Conservation (phyloP, 140 eudicot genomes). For the Stevia rebaudiana region DNA sequence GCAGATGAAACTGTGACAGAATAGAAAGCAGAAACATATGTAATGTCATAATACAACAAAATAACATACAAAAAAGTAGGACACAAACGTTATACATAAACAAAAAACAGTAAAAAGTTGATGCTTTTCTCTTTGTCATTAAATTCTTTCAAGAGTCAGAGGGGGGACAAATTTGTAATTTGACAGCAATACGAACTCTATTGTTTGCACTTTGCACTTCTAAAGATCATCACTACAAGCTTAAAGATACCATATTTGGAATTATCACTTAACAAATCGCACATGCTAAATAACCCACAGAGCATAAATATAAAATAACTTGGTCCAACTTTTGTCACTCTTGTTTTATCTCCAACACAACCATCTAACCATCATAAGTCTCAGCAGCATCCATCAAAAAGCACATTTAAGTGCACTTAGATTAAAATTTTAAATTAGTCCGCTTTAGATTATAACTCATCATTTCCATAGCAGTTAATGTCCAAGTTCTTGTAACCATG, state of each 20-base stretch:
- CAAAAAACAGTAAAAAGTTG: too few relatives aligned
- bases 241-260: too few relatives aligned
- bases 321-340: background rate
- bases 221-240: too few relatives aligned
- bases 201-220: background rate
- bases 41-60: too few relatives aligned
- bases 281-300: background rate
- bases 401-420: background rate
- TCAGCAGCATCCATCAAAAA: background rate
- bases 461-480: background rate
- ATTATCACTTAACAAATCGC: too few relatives aligned
- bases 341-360: background rate
- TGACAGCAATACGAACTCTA: background rate
- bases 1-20: too few relatives aligned
- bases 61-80: too few relatives aligned
- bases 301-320: background rate
- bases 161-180: too few relatives aligned
- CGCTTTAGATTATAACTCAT: background rate
- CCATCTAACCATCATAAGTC: background rate
- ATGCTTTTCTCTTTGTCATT: too few relatives aligned
- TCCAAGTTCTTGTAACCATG: conserved; percentile 1
- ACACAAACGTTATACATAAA: too few relatives aligned
- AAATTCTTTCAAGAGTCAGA: too few relatives aligned
- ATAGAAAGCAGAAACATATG: too few relatives aligned
- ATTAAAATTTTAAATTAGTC: background rate